phyloP scores from a whole-genome alignment of 1,139 yeast species.

The Chernovozyma aurita region DNA sequence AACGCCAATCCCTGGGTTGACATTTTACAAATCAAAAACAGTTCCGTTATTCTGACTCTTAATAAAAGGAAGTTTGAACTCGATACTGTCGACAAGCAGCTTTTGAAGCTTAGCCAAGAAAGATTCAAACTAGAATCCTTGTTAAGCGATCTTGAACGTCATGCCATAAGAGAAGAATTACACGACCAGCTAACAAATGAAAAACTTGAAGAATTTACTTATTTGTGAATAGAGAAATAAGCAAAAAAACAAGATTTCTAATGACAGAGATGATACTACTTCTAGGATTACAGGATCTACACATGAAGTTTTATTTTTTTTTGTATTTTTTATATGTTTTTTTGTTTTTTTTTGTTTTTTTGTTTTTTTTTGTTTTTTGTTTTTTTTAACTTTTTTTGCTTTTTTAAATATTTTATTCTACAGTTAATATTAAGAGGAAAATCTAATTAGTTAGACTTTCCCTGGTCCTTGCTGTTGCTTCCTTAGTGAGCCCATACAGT shows the following conservation, averaged over 20 bases:
- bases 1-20: constrained; percentile 22
- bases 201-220: constrained; percentile 40
- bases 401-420: too few species aligned
- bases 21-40: constrained; percentile 20
- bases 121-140: constrained; percentile 19
- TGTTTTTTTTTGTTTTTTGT: too few species aligned
- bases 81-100: constrained; percentile 19
- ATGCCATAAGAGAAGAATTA: constrained; percentile 28
- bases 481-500: too few species aligned
- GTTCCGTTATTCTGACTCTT: constrained; percentile 16
- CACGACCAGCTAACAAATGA: constrained; percentile 36
- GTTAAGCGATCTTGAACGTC: constrained; percentile 23
- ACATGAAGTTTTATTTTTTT: background rate
- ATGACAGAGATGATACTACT: background rate
- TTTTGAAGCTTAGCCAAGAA: constrained; percentile 23
- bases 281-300: too few species aligned
- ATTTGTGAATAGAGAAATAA: constrained; percentile 16
- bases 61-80: constrained; percentile 19
- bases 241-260: background rate
- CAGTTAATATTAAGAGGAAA: too few species aligned
- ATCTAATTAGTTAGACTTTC: too few species aligned
- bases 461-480: too few species aligned
- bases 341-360: background rate
- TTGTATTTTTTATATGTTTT: background rate
- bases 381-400: too few species aligned